Base-by-base conservation (phyloP, 1,284 basidiomycete genomes). In the Coniferiporia sulphurascens region DNA sequence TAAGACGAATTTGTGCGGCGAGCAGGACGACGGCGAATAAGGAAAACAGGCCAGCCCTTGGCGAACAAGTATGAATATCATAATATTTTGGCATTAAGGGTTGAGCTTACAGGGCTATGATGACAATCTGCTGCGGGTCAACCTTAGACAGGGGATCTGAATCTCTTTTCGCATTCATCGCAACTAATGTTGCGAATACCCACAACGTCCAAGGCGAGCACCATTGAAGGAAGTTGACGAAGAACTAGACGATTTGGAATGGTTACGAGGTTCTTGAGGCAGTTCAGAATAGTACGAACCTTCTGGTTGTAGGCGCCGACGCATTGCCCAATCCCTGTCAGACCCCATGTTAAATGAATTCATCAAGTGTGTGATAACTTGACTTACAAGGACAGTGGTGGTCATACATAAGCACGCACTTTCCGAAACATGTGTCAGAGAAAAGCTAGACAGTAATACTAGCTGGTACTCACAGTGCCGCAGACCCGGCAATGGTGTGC, bases 291-390 rank as follows among this genome's bases (percentile, higher is more conserved):
- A 52, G 45, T 21, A 54, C 68, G 34, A 59, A 82, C 83, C 73
- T 88, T 90, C 65, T 91, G 85, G 69, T 93, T 93, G 50, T 81
- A 78, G 3, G 89, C 89, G 9, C 91, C 91, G 7, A 93, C 89
- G 66, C 90, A 93, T 65, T 90, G 87, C 32, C 89, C 89, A 53
- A 93, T 85, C 89, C 89, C 83, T 85, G 58, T 27, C 52, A 53
- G 32, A 1, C 48, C 38, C 46, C 60, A 22, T 48, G 41, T 35
- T 46, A 55, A 22, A 43, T 45, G 44, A 27, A n/a, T 3, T 36
- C 45, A 49, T 38, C 19, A 55, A 43, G 22, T 36, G 13, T n/a
- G 50, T 51, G 32, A 51, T 15, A 27, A 51, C 51, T 15, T 1
- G 13, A 72, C 81, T 61, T 68, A 85, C 84, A 86, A 56, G 86